A percentile compares a stretch with the other conserved stretches of the same genome.
These are phyloP conservation scores for Penicillium dipodomyicola DNA, from an alignment of 495 filamentous ascomycete species.

Conservation along the genomic window DNA sequence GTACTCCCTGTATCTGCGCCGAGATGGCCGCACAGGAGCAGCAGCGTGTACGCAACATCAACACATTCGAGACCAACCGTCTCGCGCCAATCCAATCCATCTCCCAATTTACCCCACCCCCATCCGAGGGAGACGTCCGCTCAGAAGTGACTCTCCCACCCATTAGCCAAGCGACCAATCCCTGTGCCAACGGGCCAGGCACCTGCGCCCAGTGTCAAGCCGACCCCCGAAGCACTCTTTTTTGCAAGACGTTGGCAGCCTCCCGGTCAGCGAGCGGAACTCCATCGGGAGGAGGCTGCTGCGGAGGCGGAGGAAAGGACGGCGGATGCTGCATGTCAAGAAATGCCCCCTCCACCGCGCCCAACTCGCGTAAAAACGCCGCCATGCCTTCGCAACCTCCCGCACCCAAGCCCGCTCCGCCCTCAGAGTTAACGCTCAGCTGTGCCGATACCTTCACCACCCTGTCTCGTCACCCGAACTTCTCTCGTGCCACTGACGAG, in stretches of 20 bases:
- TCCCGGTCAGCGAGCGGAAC: constrained; percentile 50
- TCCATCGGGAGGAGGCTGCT: constrained; percentile 48
- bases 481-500: constrained; percentile 71
- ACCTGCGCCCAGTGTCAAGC: constrained; percentile 75
- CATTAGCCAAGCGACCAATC: constrained; percentile 45
- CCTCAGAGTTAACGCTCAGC: constrained; percentile 46
- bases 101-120: constrained; percentile 65
- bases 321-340: constrained; percentile 54
- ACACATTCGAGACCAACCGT: constrained; percentile 43
- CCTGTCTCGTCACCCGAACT: constrained; percentile 74
- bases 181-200: constrained; percentile 71
- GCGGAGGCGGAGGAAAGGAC: constrained; percentile 47
- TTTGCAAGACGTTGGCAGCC: constrained; percentile 81
- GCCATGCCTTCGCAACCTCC: constrained; percentile 26
- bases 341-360: constrained; percentile 29
- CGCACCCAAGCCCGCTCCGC: constrained; percentile 30
- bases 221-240: constrained; percentile 76
- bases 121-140: constrained; percentile 62
- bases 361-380: constrained; percentile 28
- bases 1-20: constrained; percentile 80
- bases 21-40: constrained; percentile 59
- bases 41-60: constrained; percentile 31
- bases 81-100: constrained; percentile 49
- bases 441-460: constrained; percentile 84
- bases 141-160: constrained; percentile 43